Evolutionary conservation across 2,329 filamentous ascomycete species (phyloP).

Genomic region (Fusarium burgessii): DNA sequence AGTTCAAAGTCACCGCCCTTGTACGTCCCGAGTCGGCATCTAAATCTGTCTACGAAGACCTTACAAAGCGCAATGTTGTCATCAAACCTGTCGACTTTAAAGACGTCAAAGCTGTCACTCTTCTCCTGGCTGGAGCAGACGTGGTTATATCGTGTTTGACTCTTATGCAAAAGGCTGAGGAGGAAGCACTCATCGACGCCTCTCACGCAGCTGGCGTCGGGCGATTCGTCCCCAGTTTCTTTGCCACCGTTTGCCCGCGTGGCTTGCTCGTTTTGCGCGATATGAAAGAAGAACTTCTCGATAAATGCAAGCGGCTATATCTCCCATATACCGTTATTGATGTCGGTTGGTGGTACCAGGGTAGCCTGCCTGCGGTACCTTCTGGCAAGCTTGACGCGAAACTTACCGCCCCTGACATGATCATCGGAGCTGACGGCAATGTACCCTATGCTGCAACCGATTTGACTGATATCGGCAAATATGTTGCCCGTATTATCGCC

Average conservation of each 20-base stretch:
- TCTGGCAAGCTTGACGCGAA: constrained; percentile 26
- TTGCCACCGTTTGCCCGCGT: background rate
- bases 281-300: background rate
- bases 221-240: background rate
- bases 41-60: background rate
- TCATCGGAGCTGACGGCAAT: constrained; percentile 59
- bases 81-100: background rate
- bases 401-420: constrained; percentile 47
- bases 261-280: background rate
- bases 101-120: background rate
- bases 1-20: background rate
- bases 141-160: background rate
- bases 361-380: constrained; percentile 49
- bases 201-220: background rate
- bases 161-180: background rate
- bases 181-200: background rate
- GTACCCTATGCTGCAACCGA: constrained; percentile 59
- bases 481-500: constrained; percentile 61
- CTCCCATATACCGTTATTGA: constrained; percentile 57
- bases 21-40: background rate
- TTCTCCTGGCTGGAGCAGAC: background rate
- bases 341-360: constrained; percentile 69
- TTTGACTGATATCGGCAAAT: constrained; percentile 63
- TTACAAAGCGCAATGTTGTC: background rate
- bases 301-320: background rate